Base-by-base conservation (phyloP, 768 basidiomycete genomes). In the Lentinula aciculospora region DNA sequence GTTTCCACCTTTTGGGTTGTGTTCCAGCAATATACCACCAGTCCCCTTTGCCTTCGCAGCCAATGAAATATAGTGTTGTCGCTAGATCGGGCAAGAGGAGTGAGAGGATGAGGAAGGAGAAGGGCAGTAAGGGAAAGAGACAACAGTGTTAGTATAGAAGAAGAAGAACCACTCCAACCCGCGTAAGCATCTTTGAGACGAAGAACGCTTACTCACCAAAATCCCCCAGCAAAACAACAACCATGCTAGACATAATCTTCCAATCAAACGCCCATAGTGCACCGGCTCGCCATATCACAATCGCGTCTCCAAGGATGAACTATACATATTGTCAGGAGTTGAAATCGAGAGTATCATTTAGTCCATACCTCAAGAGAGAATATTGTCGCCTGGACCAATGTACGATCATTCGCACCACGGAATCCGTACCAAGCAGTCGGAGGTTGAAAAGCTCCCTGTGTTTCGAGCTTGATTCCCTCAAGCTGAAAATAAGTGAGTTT, bases 11-110 rank as follows among this genome's bases (percentile, higher is more conserved):
- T 31, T 48, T 48, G 5, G 27, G 47, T n/a, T 48, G 27, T 48
- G 47, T 48, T n/a, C 47, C 47, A 3, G 47, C 47, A 31, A 48
- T 48, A 29, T 48, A 48, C 47, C 47, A 48, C 47, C 47, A 48
- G 21, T 48, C 28, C 9, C 8, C 47, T 19, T 29, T 4, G 17
- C 47, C 47, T 48, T 28, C 47, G 19, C 47, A 48, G 29, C 47
- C 47, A 31, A 48, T 48, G 28, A 48, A 48, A n/a, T 27, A 48
- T n/a, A 48, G 13, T 5, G 27, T 48, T 31, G 47, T 48, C 12
- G 47, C 47, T 31, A 28, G 8, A 29, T 17, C 3, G 25, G 9
- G 25, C n/a, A 12, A 46, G 19, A 1, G 25, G 21, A 46, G 17
- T 7, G 6, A 42, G 17, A 42, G 1, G 40, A n/a, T n/a, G n/a